These are phyloP conservation scores for Onygena corvina DNA, from an alignment of 2,329 filamentous ascomycete genomes.

Conservation along the genomic window DNA sequence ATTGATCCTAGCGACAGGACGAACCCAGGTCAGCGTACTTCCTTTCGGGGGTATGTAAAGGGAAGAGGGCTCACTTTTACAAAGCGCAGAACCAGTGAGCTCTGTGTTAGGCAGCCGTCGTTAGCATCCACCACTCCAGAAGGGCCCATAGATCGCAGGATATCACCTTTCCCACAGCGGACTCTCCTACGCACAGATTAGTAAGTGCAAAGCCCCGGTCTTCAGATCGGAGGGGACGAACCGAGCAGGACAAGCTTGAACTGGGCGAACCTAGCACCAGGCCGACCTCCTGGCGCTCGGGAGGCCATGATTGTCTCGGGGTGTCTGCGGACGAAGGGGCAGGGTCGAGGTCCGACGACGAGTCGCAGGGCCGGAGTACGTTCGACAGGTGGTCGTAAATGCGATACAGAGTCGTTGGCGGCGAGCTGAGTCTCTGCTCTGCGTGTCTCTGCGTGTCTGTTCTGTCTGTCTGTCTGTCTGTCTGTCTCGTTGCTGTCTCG, in stretches of 20 bases:
- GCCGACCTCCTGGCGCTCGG: constrained; percentile 58
- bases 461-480: not conserved
- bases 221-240: constrained; percentile 39
- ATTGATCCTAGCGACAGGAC: constrained; percentile 68
- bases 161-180: constrained; percentile 88
- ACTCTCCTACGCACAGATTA: constrained; percentile 61
- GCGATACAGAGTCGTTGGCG: not conserved
- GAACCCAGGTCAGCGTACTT: not conserved
- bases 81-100: constrained; percentile 93
- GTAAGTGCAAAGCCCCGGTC: constrained; percentile 22
- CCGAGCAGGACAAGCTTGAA: constrained; percentile 97
- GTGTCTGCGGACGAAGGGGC: not conserved
- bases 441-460: too few relatives aligned
- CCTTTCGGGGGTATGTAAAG: not conserved
- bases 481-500: not conserved
- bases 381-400: not conserved
- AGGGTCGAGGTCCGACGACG: not conserved
- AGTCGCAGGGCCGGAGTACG: not conserved
- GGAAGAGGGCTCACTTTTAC: constrained; percentile 63
- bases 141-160: constrained; percentile 9
- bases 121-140: constrained; percentile 14
- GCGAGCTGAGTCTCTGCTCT: too few relatives aligned
- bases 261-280: constrained; percentile 79
- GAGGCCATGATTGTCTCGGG: constrained; percentile 57
- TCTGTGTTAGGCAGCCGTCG: constrained; percentile 44